These are phyloP conservation scores for Ustilago esculenta DNA, from an alignment of 1,284 basidiomycete species.

Conservation along the genomic window DNA sequence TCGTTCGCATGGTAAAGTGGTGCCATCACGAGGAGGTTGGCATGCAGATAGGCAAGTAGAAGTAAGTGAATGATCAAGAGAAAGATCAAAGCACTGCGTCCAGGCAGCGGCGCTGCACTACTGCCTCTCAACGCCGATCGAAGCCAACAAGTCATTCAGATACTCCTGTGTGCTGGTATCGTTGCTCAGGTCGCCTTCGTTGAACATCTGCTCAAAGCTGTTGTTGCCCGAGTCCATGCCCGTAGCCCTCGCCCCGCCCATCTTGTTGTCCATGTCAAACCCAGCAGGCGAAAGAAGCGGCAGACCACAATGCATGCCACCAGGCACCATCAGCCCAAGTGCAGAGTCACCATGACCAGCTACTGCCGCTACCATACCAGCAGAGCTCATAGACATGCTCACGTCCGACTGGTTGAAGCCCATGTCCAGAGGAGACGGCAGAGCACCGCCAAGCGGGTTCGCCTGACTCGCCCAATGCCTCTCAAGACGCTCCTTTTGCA, in stretches of 20 bases:
- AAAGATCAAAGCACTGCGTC: not conserved
- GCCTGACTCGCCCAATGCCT: conserved; percentile 53
- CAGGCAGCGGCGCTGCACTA: conserved; percentile 13
- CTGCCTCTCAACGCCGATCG: conserved; percentile 47
- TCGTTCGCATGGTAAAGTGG: conserved; percentile 2
- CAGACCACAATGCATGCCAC: conserved; percentile 12
- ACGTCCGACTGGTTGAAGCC: conserved; percentile 35
- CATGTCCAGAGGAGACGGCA: conserved; percentile 50
- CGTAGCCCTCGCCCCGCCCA: conserved; percentile 9
- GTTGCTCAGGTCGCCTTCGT: conserved; percentile 33
- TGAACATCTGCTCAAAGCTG: conserved; percentile 43
- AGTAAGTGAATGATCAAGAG: not conserved
- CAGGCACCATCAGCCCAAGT: conserved; percentile 33
- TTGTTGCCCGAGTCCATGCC: conserved; percentile 35
- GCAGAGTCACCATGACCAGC: conserved; percentile 18
- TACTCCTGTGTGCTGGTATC: conserved; percentile 45
- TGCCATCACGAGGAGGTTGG: not conserved
- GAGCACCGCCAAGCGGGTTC: conserved; percentile 21
- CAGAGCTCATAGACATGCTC: conserved; percentile 19
- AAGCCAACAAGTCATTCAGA: conserved; percentile 41
- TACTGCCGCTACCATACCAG: conserved; percentile 22
- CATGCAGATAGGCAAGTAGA: not conserved
- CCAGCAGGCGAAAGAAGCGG: conserved; percentile 32
- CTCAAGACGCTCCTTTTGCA: conserved; percentile 57
- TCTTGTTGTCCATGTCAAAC: conserved; percentile 25